Conservation (phyloP, 78 protist species). For the Creolimax fragrantissima region DNA sequence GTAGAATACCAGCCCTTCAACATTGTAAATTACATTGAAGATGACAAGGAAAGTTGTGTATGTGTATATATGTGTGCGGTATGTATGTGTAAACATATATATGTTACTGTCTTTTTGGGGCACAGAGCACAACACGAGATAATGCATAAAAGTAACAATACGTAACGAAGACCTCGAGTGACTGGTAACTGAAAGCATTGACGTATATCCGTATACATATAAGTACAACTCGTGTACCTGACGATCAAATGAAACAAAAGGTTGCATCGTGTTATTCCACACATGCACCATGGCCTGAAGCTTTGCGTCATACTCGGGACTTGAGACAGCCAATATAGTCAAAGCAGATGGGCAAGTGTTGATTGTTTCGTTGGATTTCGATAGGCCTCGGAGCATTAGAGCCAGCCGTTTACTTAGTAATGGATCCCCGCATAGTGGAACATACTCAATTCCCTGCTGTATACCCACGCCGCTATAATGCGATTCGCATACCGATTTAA, state of each 20-base stretch:
- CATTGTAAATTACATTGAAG: no score
- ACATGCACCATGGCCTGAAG: not conserved
- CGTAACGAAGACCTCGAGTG: no score
- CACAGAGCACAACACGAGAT: no score
- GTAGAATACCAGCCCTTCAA: no score
- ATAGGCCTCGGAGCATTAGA: not conserved
- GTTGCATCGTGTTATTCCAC: not conserved
- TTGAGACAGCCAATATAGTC: not conserved
- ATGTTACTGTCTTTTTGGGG: no score
- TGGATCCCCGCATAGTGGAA: not conserved
- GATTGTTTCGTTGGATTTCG: not conserved
- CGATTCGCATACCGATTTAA: not conserved
- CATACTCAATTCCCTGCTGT: not conserved
- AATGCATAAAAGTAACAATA: no score
- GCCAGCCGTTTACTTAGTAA: not conserved
- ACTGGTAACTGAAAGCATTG: no score
- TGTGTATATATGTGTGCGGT: no score
- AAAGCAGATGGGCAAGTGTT: not conserved
- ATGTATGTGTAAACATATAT: no score
- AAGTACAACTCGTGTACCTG: not conserved
- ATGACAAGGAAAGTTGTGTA: no score
- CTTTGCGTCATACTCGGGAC: not conserved
- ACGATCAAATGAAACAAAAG: not conserved
- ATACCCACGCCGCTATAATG: not conserved
- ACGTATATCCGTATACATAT: no score